These are phyloP conservation scores for Gnomoniopsis smithogilvyi DNA, from an alignment of 2,329 filamentous ascomycete species.

Conservation along the genomic window DNA sequence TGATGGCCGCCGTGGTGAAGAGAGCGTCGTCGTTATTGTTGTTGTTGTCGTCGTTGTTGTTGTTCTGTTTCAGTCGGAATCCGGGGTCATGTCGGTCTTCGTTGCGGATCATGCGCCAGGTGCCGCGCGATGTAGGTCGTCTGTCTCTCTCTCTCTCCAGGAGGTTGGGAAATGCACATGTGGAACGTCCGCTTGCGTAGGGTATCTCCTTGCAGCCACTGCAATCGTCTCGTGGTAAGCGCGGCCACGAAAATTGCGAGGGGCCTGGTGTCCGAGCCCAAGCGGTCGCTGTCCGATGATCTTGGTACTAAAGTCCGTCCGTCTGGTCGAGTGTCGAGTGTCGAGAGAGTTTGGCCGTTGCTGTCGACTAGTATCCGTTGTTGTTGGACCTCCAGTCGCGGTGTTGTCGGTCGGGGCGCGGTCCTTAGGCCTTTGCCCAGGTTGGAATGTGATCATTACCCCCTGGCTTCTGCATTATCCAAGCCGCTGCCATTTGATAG, in stretches of 20 bases:
- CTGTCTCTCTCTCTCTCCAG: neutral
- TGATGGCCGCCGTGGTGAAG: neutral
- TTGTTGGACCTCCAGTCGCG: slow-evolving; percentile 11
- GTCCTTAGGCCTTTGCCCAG: neutral
- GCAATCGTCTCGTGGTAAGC: too few species aligned
- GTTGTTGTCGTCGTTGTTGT: neutral
- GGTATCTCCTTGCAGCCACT: neutral
- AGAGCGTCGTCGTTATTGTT: neutral
- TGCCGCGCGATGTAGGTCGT: neutral
- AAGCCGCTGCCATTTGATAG: neutral
- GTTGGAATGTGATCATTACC: neutral
- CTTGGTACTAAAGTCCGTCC: neutral
- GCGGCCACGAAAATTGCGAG: slow-evolving; percentile 5
- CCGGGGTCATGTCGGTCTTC: slow-evolving; percentile 7
- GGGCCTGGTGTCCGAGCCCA: neutral
- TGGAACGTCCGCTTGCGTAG: neutral
- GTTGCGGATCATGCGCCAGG: slow-evolving; percentile 15
- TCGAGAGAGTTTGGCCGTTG: neutral
- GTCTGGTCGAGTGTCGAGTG: too few species aligned
- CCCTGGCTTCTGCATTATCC: neutral
- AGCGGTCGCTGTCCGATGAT: slow-evolving; percentile 6
- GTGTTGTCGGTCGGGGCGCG: neutral
- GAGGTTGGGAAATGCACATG: slow-evolving; percentile 1
- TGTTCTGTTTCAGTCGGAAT: slow-evolving; percentile 18
- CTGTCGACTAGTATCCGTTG: slow-evolving; percentile 5